Conservation (phyloP, 148 eudicot genomes). For the Polygonum aviculare region DNA sequence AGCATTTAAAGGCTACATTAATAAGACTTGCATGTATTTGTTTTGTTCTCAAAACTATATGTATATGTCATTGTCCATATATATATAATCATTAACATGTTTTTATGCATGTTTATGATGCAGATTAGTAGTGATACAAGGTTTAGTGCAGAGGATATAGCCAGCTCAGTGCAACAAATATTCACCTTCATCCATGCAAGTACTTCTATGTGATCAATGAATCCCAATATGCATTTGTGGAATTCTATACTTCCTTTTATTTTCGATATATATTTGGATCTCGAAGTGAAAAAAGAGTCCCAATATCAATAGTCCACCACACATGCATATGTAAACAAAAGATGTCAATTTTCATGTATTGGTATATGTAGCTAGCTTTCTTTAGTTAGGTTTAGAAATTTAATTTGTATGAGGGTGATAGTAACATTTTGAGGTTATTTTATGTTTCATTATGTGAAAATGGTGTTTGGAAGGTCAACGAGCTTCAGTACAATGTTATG, state of each 20-base stretch:
- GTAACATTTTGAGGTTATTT: background rate
- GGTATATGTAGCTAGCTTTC: background rate
- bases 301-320: background rate
- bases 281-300: background rate
- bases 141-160: conserved; percentile 81
- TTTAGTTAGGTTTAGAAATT: background rate
- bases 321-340: background rate
- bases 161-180: conserved; percentile 73
- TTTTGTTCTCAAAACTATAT: background rate
- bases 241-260: background rate
- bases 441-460: background rate
- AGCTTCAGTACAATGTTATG: background rate
- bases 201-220: background rate
- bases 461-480: conserved; percentile 1
- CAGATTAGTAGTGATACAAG: conserved; percentile 60
- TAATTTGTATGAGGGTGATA: background rate
- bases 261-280: background rate
- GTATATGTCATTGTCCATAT: background rate
- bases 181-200: conserved; percentile 75
- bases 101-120: conserved; percentile 4
- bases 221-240: background rate
- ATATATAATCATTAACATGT: background rate
- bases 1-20: too few relatives aligned
- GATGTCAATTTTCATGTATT: background rate
- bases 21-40: too few relatives aligned